A percentile compares a stretch with the other conserved stretches of the same genome.
phyloP scores from a whole-genome alignment of 257 asterid species.

The Euphrasia confusa region DNA sequence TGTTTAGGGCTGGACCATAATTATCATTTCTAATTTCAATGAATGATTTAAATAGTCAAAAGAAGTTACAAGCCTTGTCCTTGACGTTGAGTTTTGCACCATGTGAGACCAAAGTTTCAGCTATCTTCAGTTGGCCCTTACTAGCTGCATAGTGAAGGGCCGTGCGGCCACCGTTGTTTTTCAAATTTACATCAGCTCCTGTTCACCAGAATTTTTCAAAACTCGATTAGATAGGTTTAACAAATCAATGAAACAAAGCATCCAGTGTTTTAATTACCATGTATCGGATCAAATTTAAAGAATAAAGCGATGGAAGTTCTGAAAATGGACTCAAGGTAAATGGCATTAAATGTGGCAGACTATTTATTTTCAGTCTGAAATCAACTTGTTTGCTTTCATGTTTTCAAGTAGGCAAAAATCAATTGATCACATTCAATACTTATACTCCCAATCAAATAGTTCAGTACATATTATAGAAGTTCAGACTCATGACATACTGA shows the following conservation, averaged over 20 bases:
- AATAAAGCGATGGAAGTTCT: background rate
- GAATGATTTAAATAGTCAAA: background rate
- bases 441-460: constrained; percentile 2
- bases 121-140: constrained; percentile 75
- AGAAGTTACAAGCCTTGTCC: constrained; percentile 67
- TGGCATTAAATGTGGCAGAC: background rate
- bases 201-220: constrained; percentile 28
- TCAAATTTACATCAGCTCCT: constrained; percentile 80
- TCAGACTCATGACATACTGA: constrained; percentile 9
- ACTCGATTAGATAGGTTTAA: constrained; percentile 19
- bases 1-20: no score
- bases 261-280: background rate
- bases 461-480: background rate
- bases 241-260: background rate
- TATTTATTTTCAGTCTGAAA: constrained; percentile 2
- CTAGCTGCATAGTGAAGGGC: constrained; percentile 99
- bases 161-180: constrained; percentile 80
- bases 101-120: constrained; percentile 65
- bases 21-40: background rate
- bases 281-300: constrained; percentile 6
- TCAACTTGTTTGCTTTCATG: background rate
- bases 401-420: background rate
- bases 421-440: background rate
- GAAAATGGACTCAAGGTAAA: constrained; percentile 5
- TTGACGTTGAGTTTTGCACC: constrained; percentile 80